Evolutionary conservation across 1,139 yeast species (phyloP).

Genomic region (Suhomyces guaymorum): DNA sequence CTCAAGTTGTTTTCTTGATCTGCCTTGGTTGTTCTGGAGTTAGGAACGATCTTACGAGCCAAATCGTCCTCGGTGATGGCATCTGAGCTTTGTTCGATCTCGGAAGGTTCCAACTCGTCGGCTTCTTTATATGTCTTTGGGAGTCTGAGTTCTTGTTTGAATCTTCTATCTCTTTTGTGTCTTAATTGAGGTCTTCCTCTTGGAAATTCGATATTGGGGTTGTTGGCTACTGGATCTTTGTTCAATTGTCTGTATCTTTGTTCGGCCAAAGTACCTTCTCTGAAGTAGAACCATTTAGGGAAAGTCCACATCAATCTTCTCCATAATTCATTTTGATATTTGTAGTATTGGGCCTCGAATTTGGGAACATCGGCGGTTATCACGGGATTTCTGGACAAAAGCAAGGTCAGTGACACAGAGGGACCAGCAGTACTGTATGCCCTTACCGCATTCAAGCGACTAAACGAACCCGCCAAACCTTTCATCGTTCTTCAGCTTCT

Average conservation of each 20-base stretch:
- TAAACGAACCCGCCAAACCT: constrained; percentile 12
- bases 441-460: constrained; percentile 11
- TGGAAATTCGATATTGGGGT: constrained; percentile 76
- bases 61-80: constrained; percentile 47
- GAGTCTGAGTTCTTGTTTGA: constrained; percentile 70
- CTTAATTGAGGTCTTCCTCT: constrained; percentile 83
- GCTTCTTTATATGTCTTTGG: constrained; percentile 57
- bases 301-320: constrained; percentile 96
- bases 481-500: too few species aligned
- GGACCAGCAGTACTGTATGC: constrained; percentile 14
- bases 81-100: constrained; percentile 36
- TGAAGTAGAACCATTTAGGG: constrained; percentile 90
- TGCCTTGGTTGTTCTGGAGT: constrained; percentile 75
- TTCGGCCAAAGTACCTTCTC: constrained; percentile 86
- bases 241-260: constrained; percentile 78
- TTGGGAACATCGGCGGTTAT: constrained; percentile 74
- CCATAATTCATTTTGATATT: constrained; percentile 84
- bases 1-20: constrained; percentile 61
- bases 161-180: constrained; percentile 85
- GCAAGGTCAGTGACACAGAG: constrained; percentile 38
- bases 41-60: constrained; percentile 68
- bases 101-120: constrained; percentile 32
- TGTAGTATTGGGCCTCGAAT: constrained; percentile 74
- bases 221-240: constrained; percentile 68
- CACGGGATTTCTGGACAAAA: constrained; percentile 80